A percentile compares a stretch with the other conserved stretches of the same genome.
Evolutionary conservation across 345 rosid species (phyloP).

Genomic region (Mercurialis annua): DNA sequence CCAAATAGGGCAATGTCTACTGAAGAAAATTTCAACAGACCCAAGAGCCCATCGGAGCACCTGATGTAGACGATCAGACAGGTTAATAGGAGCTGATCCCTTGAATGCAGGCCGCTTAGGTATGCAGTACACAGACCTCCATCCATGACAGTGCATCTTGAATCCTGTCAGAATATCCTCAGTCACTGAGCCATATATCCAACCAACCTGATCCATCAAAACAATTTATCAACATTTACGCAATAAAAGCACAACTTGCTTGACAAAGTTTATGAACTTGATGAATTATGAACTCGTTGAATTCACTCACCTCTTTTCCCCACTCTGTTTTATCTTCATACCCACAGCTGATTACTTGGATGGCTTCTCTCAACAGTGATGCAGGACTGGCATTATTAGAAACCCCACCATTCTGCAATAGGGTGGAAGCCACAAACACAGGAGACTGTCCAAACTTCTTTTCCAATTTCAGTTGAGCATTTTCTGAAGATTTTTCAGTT

Average conservation of each 20-base stretch:
- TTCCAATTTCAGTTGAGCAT: constrained; percentile 62
- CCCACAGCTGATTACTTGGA: constrained; percentile 97
- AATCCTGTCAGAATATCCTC: constrained; percentile 94
- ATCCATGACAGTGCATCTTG: constrained; percentile 98
- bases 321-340: constrained; percentile 98
- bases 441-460: constrained; percentile 97
- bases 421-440: constrained; percentile 72
- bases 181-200: constrained; percentile 96
- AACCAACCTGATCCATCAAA: constrained; percentile 59
- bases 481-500: constrained; percentile 51
- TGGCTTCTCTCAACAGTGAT: constrained; percentile 78
- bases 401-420: constrained; percentile 75
- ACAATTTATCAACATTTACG: background rate
- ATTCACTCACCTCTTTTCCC: constrained; percentile 88
- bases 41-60: constrained; percentile 99
- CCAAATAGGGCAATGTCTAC: constrained; percentile 97
- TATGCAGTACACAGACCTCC: constrained; percentile 98
- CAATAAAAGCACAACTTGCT: constrained; percentile 4
- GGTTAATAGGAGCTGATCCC: constrained; percentile 93
- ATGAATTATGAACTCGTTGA: background rate
- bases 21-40: constrained; percentile 92
- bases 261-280: background rate
- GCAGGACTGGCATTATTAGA: constrained; percentile 69
- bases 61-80: constrained; percentile 92
- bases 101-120: constrained; percentile 86